phyloP scores from a whole-genome alignment of 805 yeast genomes.

The Schwanniomyces yamadae region DNA sequence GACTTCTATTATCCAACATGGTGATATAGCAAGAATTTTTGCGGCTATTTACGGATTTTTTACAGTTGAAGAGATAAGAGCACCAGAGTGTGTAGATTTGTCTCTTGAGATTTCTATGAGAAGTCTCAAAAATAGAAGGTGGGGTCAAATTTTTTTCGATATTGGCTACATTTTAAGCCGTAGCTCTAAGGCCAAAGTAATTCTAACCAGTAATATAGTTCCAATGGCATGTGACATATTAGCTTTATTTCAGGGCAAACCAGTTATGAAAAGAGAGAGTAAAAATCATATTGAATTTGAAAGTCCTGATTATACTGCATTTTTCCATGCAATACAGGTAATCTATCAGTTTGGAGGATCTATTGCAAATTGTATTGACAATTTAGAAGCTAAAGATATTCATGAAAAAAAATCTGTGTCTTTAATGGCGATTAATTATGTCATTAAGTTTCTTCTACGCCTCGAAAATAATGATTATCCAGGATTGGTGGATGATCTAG shows the following conservation, averaged over 20 bases:
- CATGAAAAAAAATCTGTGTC: slow-evolving; percentile 15
- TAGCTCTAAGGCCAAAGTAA: slow-evolving; percentile 51
- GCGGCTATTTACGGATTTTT: slow-evolving; percentile 64
- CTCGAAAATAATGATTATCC: slow-evolving; percentile 31
- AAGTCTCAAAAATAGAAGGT: slow-evolving; percentile 63
- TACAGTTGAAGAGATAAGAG: slow-evolving; percentile 49
- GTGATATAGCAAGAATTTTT: slow-evolving; percentile 61
- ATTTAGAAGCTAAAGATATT: slow-evolving; percentile 15
- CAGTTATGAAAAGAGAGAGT: slow-evolving; percentile 71
- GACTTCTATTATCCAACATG: slow-evolving; percentile 57
- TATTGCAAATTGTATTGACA: slow-evolving; percentile 46
- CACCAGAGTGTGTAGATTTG: slow-evolving; percentile 42
- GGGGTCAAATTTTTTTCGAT: slow-evolving; percentile 79
- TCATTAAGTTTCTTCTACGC: slow-evolving; percentile 25
- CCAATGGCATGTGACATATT: slow-evolving; percentile 64
- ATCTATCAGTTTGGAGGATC: slow-evolving; percentile 61
- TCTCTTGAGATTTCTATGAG: slow-evolving; percentile 39
- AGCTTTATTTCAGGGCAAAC: slow-evolving; percentile 72
- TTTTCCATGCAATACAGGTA: slow-evolving; percentile 66
- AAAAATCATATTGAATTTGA: slow-evolving; percentile 88
- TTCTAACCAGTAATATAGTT: slow-evolving; percentile 48
- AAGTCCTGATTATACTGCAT: slow-evolving; percentile 74
- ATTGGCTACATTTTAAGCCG: slow-evolving; percentile 74
- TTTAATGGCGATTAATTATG: slow-evolving; percentile 29
- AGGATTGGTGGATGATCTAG: slow-evolving; percentile 23